A percentile compares a stretch with the other conserved stretches of the same genome.
phyloP scores from a whole-genome alignment of 345 rosid species.

The Lumnitzera littorea region DNA sequence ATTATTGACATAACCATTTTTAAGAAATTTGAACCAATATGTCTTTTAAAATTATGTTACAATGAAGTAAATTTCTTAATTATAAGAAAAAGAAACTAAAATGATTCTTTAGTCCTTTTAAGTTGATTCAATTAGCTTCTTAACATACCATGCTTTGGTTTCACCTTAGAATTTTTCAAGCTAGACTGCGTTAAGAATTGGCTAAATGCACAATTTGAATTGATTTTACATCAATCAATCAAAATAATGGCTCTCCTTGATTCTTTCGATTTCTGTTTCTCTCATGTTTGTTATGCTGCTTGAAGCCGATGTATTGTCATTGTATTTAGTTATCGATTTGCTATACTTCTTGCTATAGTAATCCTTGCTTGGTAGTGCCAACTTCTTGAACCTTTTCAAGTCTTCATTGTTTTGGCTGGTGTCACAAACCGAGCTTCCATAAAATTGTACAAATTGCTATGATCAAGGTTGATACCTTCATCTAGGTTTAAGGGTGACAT shows the following conservation, averaged over 20 bases:
- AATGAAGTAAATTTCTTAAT: too few relatives aligned
- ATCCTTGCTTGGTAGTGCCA: constrained; percentile 62
- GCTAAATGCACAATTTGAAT: too few relatives aligned
- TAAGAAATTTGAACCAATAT: too few relatives aligned
- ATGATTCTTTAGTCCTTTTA: too few relatives aligned
- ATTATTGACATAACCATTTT: too few relatives aligned
- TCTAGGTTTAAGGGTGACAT: constrained; percentile 63
- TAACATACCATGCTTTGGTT: too few relatives aligned
- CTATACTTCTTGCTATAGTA: constrained; percentile 69
- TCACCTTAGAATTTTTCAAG: too few relatives aligned
- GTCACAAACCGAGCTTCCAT: constrained; percentile 81
- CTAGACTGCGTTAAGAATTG: too few relatives aligned
- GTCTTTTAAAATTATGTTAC: too few relatives aligned
- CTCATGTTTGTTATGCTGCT: constrained; percentile 52
- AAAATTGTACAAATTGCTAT: constrained; percentile 45
- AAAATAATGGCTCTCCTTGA: constrained; percentile 27
- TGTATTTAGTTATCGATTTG: constrained; percentile 64
- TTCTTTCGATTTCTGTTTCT: constrained; percentile 67
- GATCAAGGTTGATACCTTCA: constrained; percentile 68
- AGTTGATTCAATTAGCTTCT: too few relatives aligned
- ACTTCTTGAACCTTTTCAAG: constrained; percentile 68
- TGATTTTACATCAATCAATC: too few relatives aligned
- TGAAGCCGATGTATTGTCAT: constrained; percentile 65
- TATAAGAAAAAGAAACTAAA: too few relatives aligned
- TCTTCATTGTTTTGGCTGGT: constrained; percentile 66